phyloP scores from a whole-genome alignment of 768 basidiomycete species.

The Gymnopilus junonius region DNA sequence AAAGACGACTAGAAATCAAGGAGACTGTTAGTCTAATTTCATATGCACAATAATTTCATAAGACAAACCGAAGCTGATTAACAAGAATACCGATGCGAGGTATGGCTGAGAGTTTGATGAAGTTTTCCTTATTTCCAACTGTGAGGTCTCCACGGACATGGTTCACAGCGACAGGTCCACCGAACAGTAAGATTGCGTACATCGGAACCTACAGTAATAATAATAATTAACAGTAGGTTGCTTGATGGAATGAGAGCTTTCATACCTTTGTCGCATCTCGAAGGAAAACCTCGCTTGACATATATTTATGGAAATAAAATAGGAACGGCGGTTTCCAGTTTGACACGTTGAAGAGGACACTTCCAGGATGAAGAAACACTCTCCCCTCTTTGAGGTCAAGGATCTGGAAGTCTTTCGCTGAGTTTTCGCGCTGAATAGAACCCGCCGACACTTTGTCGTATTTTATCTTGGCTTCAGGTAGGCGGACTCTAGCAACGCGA shows the following conservation, averaged over 20 bases:
- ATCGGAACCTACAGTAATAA: constrained; percentile 66
- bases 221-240: not conserved
- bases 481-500: constrained; percentile 73
- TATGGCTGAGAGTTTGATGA: constrained; percentile 75
- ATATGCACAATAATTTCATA: not conserved
- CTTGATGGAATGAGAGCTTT: not conserved
- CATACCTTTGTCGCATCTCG: constrained; percentile 86
- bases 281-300: constrained; percentile 84
- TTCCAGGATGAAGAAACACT: constrained; percentile 85
- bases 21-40: not conserved
- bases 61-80: constrained; percentile 76
- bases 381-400: constrained; percentile 69
- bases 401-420: constrained; percentile 83
- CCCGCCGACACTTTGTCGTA: constrained; percentile 89
- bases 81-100: constrained; percentile 91
- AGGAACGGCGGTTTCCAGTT: constrained; percentile 81
- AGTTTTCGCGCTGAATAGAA: constrained; percentile 82
- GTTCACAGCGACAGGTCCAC: constrained; percentile 77
- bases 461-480: constrained; percentile 75
- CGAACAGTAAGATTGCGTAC: constrained; percentile 86
- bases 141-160: constrained; percentile 81
- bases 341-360: constrained; percentile 73
- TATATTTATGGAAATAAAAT: constrained; percentile 81
- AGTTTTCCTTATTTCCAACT: constrained; percentile 54
- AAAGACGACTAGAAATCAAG: constrained; percentile 51